Conservation (phyloP, 2,329 filamentous ascomycete species). For the Beauveria bassiana region DNA sequence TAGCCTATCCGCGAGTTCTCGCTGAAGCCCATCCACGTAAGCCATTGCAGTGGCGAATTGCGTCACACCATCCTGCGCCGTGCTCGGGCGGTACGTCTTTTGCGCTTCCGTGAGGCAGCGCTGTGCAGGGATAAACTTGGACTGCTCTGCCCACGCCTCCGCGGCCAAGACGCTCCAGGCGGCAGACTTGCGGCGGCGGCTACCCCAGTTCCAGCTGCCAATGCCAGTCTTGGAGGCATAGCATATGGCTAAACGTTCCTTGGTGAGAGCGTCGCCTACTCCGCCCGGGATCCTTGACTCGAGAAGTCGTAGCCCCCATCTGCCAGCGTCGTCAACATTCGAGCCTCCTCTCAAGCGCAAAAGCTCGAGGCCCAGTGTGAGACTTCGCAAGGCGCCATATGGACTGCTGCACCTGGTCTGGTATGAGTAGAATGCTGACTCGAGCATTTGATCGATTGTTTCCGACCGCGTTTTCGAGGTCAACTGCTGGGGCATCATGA, state of each 20-base stretch:
- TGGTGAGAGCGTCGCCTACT: conserved; percentile 73
- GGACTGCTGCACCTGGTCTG: conserved; percentile 73
- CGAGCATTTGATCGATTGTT: conserved; percentile 76
- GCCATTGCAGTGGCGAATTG: conserved; percentile 43
- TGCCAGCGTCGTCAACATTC: conserved; percentile 77
- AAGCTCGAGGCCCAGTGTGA: conserved; percentile 72
- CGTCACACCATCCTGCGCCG: conserved; percentile 42
- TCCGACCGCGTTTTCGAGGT: conserved; percentile 73
- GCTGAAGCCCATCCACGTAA: conserved; percentile 45
- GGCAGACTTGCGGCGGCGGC: conserved; percentile 73
- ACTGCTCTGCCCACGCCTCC: conserved; percentile 73
- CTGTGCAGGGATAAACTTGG: conserved; percentile 71
- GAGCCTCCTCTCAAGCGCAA: conserved; percentile 72
- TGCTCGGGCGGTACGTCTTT: conserved; percentile 43
- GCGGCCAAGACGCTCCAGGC: conserved; percentile 81
- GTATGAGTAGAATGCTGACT: conserved; percentile 88
- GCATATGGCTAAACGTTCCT: conserved; percentile 78
- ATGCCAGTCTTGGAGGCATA: conserved; percentile 67
- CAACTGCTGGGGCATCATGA: conserved; percentile 66
- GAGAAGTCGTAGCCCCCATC: conserved; percentile 73
- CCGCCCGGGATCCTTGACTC: conserved; percentile 69
- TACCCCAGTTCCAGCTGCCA: conserved; percentile 60
- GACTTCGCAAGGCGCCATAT: conserved; percentile 71
- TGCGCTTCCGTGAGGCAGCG: conserved; percentile 65
- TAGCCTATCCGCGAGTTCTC: conserved; percentile 40